Base-by-base conservation (phyloP, 805 yeast species). In the Kuraishia ogatae region DNA sequence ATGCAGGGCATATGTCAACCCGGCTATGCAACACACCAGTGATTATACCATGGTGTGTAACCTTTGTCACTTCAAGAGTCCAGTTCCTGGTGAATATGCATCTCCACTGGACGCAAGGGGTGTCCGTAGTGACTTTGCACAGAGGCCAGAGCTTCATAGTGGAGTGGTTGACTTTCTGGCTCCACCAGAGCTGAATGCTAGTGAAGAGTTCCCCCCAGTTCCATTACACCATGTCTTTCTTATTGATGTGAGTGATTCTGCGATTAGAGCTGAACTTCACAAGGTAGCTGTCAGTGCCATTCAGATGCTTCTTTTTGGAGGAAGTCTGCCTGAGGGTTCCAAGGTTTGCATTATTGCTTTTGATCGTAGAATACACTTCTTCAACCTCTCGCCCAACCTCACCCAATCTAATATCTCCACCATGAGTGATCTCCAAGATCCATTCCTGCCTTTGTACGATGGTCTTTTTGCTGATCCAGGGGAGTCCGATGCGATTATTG, bases 1-100 rank as follows among this genome's bases (percentile, higher is more conserved):
- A 58, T 94, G 99, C 71, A 81, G 97, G 55, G 82, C 97, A 1
- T 94, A 91, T 68, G 77, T 91, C 58, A 94, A 93, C 66, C 96
- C 97, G 2, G 80, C 84, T 20, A 86, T 88, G 83, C 84, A 80
- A 58, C 84, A 82, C 54, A 76, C 81, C 5, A 78, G 77, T 54
- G 84, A 84, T 26, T 80, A 83, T 49, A 74, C 71, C 56, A 87
- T 89, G 69, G 75, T 81, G 13, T 94, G 99, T 75, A 93, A 93
- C 69, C 80, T 94, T 64, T 94, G 99, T 71, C 83, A 83, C 58
- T 87, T 87, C 61, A 80, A 89, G 54, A 87, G 85, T 64, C 72
- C 75, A 4, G 81, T 87, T 17, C 89, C 96, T 0, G 66, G 68
- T 10, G 91, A 85, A 43, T 91, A 90, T 63, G 72, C 72, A 55